Base-by-base conservation (phyloP, 1,284 basidiomycete species). In the Ceratorhiza oryzae-sativae region DNA sequence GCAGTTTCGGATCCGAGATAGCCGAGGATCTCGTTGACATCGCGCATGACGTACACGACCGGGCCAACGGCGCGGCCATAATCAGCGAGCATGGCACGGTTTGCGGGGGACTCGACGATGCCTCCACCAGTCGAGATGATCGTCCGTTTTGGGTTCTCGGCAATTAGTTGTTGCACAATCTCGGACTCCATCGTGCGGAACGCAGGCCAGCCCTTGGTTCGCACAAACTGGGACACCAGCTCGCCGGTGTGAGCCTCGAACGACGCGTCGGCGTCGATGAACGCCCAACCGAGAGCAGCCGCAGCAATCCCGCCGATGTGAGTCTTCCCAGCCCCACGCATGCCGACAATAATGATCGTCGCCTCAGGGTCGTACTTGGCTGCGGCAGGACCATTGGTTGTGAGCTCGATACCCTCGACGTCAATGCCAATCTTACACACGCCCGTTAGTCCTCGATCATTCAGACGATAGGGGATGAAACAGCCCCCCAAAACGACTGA, bases 311-410 rank as follows among this genome's bases (percentile, higher is more conserved):
- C 83, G 23, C 96, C 95, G 73, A 98, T 86, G 81, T 91, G 92
- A 0, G 93, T 94, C 85, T 99, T 99, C 71, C 97, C 97, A 0
- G 94, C 93, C 4, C 97, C 97, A 41, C 97, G 92, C 97, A 99
- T 98, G 46, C 97, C 96, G 71, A 97, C 92, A 76, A 98, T 83
- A 72, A 98, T 82, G 75, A 96, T 88, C 9, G 93, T 93, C 0
- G 90, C 87, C 27, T 85, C 80, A 1, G 84, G 75, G 49, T 83
- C 79, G 15, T 82, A 83, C 74, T 58, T 85, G 39, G 83, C 79
- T 9, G 85, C 82, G 23, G 81, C 78, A 15, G 42, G 56, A 10
- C 30, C 27, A 60, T 58, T 42, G 76, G 72, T 41, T 71, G 73
- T 42, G 72, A 73, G 83, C 75, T 97, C 93, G 55, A 94, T 89